Evolutionary conservation across 208 protist species (phyloP), one percentile per base, ranked within the genome.

Genomic region (Tritrichomonas foetus): DNA sequence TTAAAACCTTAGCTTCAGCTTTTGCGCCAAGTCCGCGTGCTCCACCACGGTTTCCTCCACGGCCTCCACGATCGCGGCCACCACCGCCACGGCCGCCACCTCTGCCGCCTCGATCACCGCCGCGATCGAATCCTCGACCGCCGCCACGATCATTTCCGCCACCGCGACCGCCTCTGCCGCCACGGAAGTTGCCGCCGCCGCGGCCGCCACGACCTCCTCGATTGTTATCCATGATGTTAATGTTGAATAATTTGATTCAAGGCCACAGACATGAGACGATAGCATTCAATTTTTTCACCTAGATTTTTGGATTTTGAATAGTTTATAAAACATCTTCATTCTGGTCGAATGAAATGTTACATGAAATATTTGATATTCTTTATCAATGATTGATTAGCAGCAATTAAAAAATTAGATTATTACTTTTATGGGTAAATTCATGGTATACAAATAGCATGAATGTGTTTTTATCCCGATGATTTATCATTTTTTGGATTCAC

Each of bases 1-100:
- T 97, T 57, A 99, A 96, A 33, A 99, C 98, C 96, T 99, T 99
- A 41, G 97, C 95, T 82, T 97, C 98, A 16, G 96, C 97, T 47
- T 93, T 72, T 50, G 72, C 50, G 47, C 49, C 55, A 55, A 27
- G 33, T 61, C 80, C 92, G 3, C 80, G 95, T 66, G 96, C 97
- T 49, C 96, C 95, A 30, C 96, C 94, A 80, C 94, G 75, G 22
- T 50, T 66, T 50, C 69, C 50, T 80, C 94, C 94, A 44, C 95
- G 49, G 55, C 5, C 16, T 9, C 20, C 80, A 13, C 39, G n/a
- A 94, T 66, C n/a, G 41, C 9, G 27, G 5, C 49, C 47, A 78
- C 94, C 94, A 49, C 66, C 39, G n/a, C 64, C 22, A 3, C 75
- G 80, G 14, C 66, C 66, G 36, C 57, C 69, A 80, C 41, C 33